These are phyloP conservation scores for Phytopythium kandeliae DNA, from an alignment of 352 stramenopile genomes.

Conservation along the genomic window DNA sequence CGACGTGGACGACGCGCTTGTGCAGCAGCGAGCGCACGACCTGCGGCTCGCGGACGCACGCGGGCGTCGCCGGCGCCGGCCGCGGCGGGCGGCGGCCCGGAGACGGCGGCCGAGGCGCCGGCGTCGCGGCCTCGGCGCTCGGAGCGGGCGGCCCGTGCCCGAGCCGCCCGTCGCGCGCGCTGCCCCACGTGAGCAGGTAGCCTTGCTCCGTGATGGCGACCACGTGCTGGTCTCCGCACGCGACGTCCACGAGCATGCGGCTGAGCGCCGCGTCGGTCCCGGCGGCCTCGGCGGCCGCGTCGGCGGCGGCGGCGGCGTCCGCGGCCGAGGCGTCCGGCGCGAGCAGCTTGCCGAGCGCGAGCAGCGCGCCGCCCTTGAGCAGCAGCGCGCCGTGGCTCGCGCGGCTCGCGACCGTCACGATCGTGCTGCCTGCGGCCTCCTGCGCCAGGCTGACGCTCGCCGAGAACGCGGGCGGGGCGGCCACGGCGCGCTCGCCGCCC, in stretches of 20 bases:
- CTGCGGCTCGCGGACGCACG: slow-evolving; percentile 9
- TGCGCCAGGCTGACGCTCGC: slow-evolving; percentile 1
- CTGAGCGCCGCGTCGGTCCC: slow-evolving; percentile 31
- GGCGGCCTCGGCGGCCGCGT: slow-evolving; percentile 1
- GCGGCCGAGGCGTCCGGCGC: slow-evolving; percentile 1
- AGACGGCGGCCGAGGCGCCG: no score
- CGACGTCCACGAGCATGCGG: slow-evolving; percentile 51
- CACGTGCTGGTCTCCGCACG: slow-evolving; percentile 51
- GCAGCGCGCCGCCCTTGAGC: slow-evolving; percentile 34
- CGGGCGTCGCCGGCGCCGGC: not conserved
- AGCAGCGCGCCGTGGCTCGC: slow-evolving; percentile 39
- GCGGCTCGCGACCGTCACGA: slow-evolving; percentile 35
- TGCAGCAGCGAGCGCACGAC: slow-evolving; percentile 42
- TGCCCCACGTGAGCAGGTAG: slow-evolving; percentile 73
- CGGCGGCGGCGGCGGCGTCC: slow-evolving; percentile 3
- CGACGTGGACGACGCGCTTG: slow-evolving; percentile 53
- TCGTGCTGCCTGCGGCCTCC: slow-evolving; percentile 16
- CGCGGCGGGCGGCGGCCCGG: no score
- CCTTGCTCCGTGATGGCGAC: slow-evolving; percentile 66
- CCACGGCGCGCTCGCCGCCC: no score
- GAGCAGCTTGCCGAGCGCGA: slow-evolving; percentile 25
- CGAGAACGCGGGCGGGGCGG: no score
- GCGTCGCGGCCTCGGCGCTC: no score
- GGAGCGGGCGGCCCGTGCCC: slow-evolving; percentile 1
- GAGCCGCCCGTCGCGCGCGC: slow-evolving; percentile 17